These are phyloP conservation scores for Asterophora parasitica DNA, from an alignment of 768 basidiomycete species.

Conservation along the genomic window DNA sequence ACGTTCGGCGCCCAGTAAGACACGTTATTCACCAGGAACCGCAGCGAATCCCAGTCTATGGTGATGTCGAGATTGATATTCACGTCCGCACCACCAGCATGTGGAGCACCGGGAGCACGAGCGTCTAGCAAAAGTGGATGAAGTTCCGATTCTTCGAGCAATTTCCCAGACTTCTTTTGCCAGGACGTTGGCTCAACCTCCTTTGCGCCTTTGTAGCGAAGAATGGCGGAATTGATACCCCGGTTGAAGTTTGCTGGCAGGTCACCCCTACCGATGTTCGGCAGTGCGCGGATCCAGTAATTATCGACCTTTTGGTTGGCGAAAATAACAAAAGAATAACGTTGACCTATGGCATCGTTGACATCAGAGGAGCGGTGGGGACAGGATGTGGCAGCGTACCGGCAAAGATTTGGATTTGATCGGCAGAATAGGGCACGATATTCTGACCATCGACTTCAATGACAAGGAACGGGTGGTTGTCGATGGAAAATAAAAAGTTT, in stretches of 20 bases:
- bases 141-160: slow-evolving; percentile 10
- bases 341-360: slow-evolving; percentile 26
- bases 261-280: slow-evolving; percentile 1
- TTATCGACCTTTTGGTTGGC: slow-evolving; percentile 26
- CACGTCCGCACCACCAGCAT: slow-evolving; percentile 12
- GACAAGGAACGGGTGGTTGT: slow-evolving; percentile 32
- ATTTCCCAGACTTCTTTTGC: not conserved
- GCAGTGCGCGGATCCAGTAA: slow-evolving; percentile 28
- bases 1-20: slow-evolving; percentile 17
- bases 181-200: slow-evolving; percentile 15
- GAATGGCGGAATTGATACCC: slow-evolving; percentile 15
- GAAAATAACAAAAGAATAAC: slow-evolving; percentile 35
- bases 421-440: slow-evolving; percentile 21
- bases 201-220: slow-evolving; percentile 11
- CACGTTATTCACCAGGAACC: slow-evolving; percentile 28
- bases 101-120: slow-evolving; percentile 9
- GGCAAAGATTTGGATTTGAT: slow-evolving; percentile 25
- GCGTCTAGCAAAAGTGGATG: slow-evolving; percentile 1
- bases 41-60: slow-evolving; percentile 4
- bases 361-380: too few species aligned
- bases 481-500: slow-evolving; percentile 38
- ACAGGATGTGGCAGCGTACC: slow-evolving; percentile 6
- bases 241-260: slow-evolving; percentile 1
- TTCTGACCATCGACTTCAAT: slow-evolving; percentile 34
- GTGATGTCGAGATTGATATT: slow-evolving; percentile 12